Percentiles rank a stretch among this genome's conserved stretches.
These are phyloP conservation scores for Trichoderma atroviride DNA, from an alignment of 2,329 filamentous ascomycete genomes.

Conservation along the genomic window DNA sequence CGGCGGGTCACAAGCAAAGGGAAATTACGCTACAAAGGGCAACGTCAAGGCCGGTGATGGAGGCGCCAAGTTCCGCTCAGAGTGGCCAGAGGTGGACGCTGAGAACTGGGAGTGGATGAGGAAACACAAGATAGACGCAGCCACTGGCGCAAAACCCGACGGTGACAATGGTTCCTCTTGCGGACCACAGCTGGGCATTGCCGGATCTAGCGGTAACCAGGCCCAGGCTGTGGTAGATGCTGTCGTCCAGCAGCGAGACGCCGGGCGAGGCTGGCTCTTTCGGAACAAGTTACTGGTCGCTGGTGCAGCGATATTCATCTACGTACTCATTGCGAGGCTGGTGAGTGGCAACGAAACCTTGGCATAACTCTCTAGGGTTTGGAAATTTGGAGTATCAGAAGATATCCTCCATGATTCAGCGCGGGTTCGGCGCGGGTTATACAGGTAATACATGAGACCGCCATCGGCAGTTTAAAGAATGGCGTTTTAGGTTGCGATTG, in stretches of 20 bases:
- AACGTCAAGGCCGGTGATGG: slow-evolving; percentile 92
- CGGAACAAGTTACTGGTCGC: slow-evolving; percentile 77
- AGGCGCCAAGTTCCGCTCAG: slow-evolving; percentile 81
- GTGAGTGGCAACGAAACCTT: slow-evolving; percentile 54
- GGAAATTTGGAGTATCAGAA: neutral
- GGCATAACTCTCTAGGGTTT: slow-evolving; percentile 25
- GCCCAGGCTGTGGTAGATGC: slow-evolving; percentile 75
- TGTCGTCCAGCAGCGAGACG: slow-evolving; percentile 74
- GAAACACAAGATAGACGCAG: slow-evolving; percentile 75
- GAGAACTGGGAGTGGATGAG: slow-evolving; percentile 95
- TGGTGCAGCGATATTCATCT: slow-evolving; percentile 72
- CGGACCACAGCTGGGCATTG: slow-evolving; percentile 60
- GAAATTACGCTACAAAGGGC: slow-evolving; percentile 62
- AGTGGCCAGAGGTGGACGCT: slow-evolving; percentile 87
- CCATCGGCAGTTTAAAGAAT: neutral
- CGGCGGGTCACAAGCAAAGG: slow-evolving; percentile 69
- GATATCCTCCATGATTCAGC: neutral
- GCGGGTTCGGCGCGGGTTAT: neutral
- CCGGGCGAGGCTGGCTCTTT: slow-evolving; percentile 79
- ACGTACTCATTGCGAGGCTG: slow-evolving; percentile 79
- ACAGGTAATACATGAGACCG: slow-evolving; percentile 1
- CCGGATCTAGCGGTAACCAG: slow-evolving; percentile 62
- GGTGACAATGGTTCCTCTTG: slow-evolving; percentile 56
- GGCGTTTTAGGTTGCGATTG: slow-evolving; percentile 15
- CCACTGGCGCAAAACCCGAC: slow-evolving; percentile 65